A percentile compares a stretch with the other conserved stretches of the same genome.
Conservation (phyloP, 2,329 filamentous ascomycete genomes). For the Trichoderma simmonsii region DNA sequence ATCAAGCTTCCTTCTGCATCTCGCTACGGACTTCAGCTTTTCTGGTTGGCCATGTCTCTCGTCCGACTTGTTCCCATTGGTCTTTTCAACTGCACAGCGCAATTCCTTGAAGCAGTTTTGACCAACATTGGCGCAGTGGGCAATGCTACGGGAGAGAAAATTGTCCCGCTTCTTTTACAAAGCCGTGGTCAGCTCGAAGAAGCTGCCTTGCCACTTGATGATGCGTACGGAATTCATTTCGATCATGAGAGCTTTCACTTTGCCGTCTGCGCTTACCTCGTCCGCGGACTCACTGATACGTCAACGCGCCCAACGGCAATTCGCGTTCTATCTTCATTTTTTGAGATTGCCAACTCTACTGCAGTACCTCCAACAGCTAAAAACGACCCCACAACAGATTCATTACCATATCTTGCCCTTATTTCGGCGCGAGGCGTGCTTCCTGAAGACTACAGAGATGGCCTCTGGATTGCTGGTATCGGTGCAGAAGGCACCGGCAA, state of each 20-base stretch:
- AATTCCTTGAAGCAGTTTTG: conserved; percentile 62
- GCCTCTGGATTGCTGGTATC: conserved; percentile 58
- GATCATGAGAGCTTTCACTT: conserved; percentile 63
- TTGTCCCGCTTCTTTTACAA: conserved; percentile 59
- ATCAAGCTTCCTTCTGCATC: conserved; percentile 64
- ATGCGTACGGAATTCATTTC: conserved; percentile 65
- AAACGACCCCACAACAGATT: conserved; percentile 25
- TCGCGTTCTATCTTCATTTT: conserved; percentile 59
- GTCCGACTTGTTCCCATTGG: conserved; percentile 60
- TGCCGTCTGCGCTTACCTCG: conserved; percentile 61
- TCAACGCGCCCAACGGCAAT: conserved; percentile 58
- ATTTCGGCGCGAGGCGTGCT: conserved; percentile 56
- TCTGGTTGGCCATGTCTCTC: conserved; percentile 67
- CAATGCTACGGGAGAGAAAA: conserved; percentile 57
- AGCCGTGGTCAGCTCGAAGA: conserved; percentile 60
- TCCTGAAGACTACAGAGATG: conserved; percentile 60
- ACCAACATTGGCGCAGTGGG: conserved; percentile 61
- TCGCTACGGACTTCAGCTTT: conserved; percentile 65
- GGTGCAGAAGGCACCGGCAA: conserved; percentile 38
- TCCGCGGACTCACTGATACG: conserved; percentile 61
- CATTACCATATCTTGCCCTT: conserved; percentile 59
- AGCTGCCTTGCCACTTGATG: conserved; percentile 59
- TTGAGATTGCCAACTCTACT: conserved; percentile 39
- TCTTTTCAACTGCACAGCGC: conserved; percentile 64
- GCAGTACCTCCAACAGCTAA: background rate